A percentile compares a stretch with the other conserved stretches of the same genome.
Conservation (phyloP, 2,329 filamentous ascomycete genomes). For the Exophiala bonariae region DNA sequence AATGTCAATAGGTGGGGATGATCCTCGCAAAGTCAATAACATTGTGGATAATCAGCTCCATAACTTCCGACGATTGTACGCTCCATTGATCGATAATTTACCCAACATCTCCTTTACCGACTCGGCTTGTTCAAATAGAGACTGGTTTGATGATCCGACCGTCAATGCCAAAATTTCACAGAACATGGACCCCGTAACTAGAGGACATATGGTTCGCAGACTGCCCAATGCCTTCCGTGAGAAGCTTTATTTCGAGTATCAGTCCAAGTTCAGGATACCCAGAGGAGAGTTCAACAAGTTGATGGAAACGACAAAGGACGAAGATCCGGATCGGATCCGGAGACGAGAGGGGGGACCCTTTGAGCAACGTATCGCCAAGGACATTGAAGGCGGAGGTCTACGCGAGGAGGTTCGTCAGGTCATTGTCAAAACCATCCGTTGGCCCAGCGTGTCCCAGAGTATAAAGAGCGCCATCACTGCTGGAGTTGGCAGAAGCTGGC, state of each 20-base stretch:
- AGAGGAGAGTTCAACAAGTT: slow-evolving; percentile 80
- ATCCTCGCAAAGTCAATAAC: slow-evolving; percentile 88
- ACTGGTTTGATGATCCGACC: slow-evolving; percentile 64
- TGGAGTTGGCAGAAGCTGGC: slow-evolving; percentile 67
- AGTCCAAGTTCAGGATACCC: slow-evolving; percentile 84
- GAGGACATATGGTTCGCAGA: slow-evolving; percentile 94
- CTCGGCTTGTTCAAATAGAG: slow-evolving; percentile 54
- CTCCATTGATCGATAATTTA: slow-evolving; percentile 82
- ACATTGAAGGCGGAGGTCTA: slow-evolving; percentile 63
- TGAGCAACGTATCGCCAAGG: slow-evolving; percentile 77
- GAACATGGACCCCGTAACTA: slow-evolving; percentile 87
- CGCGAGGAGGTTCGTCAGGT: slow-evolving; percentile 69
- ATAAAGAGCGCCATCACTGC: slow-evolving; percentile 81
- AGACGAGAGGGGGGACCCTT: slow-evolving; percentile 79
- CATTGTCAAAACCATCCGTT: slow-evolving; percentile 84
- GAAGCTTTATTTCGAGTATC: slow-evolving; percentile 92
- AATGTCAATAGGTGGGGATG: slow-evolving; percentile 87
- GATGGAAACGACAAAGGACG: slow-evolving; percentile 73
- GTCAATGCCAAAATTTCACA: slow-evolving; percentile 72
- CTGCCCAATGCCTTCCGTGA: slow-evolving; percentile 83
- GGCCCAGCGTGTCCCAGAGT: slow-evolving; percentile 88
- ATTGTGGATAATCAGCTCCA: slow-evolving; percentile 90
- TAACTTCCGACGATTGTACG: slow-evolving; percentile 89
- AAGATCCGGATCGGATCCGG: slow-evolving; percentile 64
- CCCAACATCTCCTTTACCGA: slow-evolving; percentile 83